Percentiles rank a stretch among this genome's conserved stretches.
Conservation (phyloP, 768 basidiomycete genomes). For the Candolleomyces efflorescens region DNA sequence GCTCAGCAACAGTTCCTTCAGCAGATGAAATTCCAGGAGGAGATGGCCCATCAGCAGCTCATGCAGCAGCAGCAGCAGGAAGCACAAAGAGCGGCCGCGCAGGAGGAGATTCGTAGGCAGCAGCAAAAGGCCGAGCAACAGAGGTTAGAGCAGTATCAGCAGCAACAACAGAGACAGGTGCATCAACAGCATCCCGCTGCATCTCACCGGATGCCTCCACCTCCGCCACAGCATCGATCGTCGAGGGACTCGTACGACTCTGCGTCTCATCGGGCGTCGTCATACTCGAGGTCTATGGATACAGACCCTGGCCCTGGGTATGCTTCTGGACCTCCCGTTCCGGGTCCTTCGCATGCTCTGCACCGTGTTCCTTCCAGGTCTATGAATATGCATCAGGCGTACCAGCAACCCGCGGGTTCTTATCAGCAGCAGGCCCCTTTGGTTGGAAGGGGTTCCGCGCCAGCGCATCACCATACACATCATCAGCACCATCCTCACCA, state of each 20-base stretch:
- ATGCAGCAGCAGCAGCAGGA: constrained; percentile 15
- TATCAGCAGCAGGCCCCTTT: constrained; percentile 5
- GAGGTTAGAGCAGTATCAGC: constrained; percentile 11
- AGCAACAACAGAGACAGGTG: constrained; percentile 7
- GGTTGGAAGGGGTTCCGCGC: too few relatives aligned
- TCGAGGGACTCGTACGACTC: background rate
- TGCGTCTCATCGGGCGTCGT: background rate
- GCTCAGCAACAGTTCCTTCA: constrained; percentile 19
- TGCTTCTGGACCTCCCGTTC: background rate
- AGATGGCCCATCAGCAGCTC: constrained; percentile 7
- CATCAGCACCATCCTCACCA: constrained; percentile 12
- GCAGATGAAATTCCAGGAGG: constrained; percentile 22
- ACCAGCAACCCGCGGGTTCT: constrained; percentile 13
- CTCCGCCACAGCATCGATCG: background rate
- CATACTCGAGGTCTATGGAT: background rate
- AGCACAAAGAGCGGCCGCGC: background rate
- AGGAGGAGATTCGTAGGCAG: constrained; percentile 17
- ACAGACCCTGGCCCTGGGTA: background rate
- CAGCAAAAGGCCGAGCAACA: constrained; percentile 14
- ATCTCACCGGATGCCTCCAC: background rate
- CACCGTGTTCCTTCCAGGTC: constrained; percentile 12
- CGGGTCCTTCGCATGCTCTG: constrained; percentile 3
- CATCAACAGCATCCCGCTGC: background rate
- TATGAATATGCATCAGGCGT: constrained; percentile 20
- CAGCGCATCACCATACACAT: too few relatives aligned